Conservation (phyloP, 2,329 filamentous ascomycete species). For the Cyphellophora attinorum region DNA sequence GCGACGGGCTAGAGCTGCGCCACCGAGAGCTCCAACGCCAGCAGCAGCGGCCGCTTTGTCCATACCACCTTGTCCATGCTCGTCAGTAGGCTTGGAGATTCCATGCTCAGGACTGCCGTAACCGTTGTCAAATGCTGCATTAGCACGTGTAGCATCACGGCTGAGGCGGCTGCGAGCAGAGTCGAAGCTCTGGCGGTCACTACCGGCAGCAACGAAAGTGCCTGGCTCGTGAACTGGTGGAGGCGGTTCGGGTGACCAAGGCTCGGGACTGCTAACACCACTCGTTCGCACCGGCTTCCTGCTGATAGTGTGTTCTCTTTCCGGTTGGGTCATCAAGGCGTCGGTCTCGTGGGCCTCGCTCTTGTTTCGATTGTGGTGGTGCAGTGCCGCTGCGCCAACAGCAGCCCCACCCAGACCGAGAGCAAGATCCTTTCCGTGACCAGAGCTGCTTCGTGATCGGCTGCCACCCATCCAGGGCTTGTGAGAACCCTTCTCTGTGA, state of each 20-base stretch:
- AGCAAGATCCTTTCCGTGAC: constrained; percentile 6
- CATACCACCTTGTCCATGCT: constrained; percentile 2
- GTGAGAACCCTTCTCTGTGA: constrained; percentile 3
- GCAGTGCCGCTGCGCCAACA: constrained; percentile 8
- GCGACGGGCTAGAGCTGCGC: constrained; percentile 6
- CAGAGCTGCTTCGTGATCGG: constrained; percentile 1
- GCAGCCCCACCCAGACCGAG: constrained; percentile 13
- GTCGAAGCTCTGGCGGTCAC: constrained; percentile 4
- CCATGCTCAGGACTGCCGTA: constrained; percentile 4
- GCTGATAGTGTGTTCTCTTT: constrained; percentile 5
- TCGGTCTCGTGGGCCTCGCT: background rate
- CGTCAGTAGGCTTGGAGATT: no score
- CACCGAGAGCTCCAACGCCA: constrained; percentile 5
- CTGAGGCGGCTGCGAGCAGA: constrained; percentile 4
- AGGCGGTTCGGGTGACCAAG: constrained; percentile 13
- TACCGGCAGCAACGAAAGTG: constrained; percentile 1
- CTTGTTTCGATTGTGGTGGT: constrained; percentile 7
- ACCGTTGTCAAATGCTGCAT: constrained; percentile 9
- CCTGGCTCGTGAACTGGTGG: constrained; percentile 8
- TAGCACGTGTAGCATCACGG: constrained; percentile 10
- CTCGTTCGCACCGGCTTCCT: constrained; percentile 12
- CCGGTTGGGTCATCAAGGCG: no score
- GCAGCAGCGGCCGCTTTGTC: constrained; percentile 5
- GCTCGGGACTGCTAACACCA: constrained; percentile 9
- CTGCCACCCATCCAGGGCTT: constrained; percentile 4